Evolutionary conservation across 83 land plant genomes (phyloP), one percentile per base, ranked within the genome.

Genomic region (Isoetes engelmannii): DNA sequence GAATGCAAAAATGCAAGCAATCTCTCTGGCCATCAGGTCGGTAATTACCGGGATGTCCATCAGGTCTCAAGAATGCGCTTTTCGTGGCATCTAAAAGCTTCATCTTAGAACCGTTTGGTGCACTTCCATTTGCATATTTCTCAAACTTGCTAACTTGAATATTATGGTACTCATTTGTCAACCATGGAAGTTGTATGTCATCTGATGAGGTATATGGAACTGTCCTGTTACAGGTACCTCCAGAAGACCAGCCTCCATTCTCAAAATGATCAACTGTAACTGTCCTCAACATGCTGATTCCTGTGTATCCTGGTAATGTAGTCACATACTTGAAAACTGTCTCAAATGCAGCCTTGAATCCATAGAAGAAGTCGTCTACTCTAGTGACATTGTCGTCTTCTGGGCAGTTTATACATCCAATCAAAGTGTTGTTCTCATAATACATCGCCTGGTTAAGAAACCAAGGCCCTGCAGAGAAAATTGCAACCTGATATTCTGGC

Each of bases 1-100:
- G 87, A 49, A 84, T 48, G 78, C 89, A 86, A 87, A 87, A 86
- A 65, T 86, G 89, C 21, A 86, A 77, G 60, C 89, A 86, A 51
- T 84, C 87, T 72, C 65, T 81, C 42, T 67, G 60, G 42, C 70
- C 43, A 42, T 12, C 18, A 7, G 20, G 10, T 18, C 62, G 18
- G 20, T 18, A 59, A 0, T 2, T 7, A 15, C 71, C 66, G 85
- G 88, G 51, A 58, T 63, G 43, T 82, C 89, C 18, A 44, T 83
- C 89, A 79, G 70, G 62, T 12, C 62, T 12, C 10, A 56, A 77
- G 57, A 4, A 49, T 10, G 41, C 70, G 20, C 64, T 49, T 44
- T 15, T 3, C 12, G 19, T 13, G 6, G 48, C 9, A 1, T 48
- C 20, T 64, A 28, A n/a, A 17, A 68, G 21, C 70, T 50, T 18